A percentile compares a stretch with the other conserved stretches of the same genome.
These are phyloP conservation scores for Nakazawaea holstii DNA, from an alignment of 805 yeast species.

Conservation along the genomic window DNA sequence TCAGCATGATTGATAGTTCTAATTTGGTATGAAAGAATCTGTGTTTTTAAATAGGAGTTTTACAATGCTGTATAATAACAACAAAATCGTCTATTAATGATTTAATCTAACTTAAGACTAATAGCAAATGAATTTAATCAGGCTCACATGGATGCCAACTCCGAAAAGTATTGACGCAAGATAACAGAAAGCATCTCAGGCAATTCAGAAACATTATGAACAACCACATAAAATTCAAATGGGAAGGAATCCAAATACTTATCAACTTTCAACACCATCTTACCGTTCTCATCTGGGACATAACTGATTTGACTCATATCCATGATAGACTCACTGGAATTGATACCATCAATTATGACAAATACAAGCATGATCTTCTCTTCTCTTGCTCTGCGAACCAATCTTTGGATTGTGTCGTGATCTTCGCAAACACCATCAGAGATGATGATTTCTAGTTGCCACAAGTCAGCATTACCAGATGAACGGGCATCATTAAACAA, in stretches of 20 bases:
- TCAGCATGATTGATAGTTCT: not conserved
- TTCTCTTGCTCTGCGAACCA: slow-evolving; percentile 90
- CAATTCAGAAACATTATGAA: slow-evolving; percentile 78
- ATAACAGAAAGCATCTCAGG: slow-evolving; percentile 90
- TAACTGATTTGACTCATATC: slow-evolving; percentile 94
- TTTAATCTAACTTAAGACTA: not conserved
- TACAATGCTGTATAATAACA: not conserved
- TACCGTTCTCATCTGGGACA: slow-evolving; percentile 64
- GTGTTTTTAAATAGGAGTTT: too few relatives aligned
- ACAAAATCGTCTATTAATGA: not conserved
- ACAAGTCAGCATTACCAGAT: slow-evolving; percentile 52
- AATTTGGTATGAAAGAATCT: too few relatives aligned
- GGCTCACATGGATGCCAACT: slow-evolving; percentile 34
- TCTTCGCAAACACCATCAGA: slow-evolving; percentile 98
- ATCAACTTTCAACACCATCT: slow-evolving; percentile 66
- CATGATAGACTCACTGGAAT: slow-evolving; percentile 77
- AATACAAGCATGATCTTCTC: slow-evolving; percentile 92
- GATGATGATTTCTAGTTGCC: slow-evolving; percentile 90
- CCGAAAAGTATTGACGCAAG: slow-evolving; percentile 87
- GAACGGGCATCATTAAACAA: slow-evolving; percentile 58
- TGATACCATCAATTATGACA: slow-evolving; percentile 87
- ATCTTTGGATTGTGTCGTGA: slow-evolving; percentile 73
- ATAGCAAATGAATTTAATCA: not conserved
- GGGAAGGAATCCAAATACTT: slow-evolving; percentile 93
- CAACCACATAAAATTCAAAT: slow-evolving; percentile 94